Evolutionary conservation across 345 rosid genomes (phyloP).

Genomic region (Erysimum cheiranthoides): DNA sequence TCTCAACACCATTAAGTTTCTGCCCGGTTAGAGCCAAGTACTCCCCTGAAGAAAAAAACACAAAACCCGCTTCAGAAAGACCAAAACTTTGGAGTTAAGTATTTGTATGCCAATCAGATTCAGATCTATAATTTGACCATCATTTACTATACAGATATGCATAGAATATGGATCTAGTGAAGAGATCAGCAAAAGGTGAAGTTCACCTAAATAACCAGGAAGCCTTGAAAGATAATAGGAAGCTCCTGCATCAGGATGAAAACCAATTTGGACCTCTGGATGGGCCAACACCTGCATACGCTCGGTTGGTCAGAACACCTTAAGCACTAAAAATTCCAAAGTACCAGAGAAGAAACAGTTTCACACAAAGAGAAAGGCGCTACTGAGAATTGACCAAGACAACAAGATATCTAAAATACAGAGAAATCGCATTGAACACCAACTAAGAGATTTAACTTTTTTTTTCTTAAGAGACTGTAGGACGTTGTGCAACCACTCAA

Average conservation of each 20-base stretch:
- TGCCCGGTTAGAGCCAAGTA: constrained; percentile 91
- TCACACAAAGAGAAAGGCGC: not conserved
- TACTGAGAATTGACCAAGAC: constrained; percentile 3
- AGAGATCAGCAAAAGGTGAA: constrained; percentile 22
- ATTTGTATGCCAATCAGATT: constrained; percentile 22
- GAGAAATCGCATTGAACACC: constrained; percentile 3
- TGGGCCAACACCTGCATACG: constrained; percentile 63
- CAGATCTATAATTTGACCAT: not conserved
- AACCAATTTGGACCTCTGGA: constrained; percentile 86
- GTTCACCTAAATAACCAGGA: constrained; percentile 81
- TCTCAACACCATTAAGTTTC: constrained; percentile 84
- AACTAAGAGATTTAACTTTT: not conserved
- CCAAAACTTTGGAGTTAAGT: constrained; percentile 4
- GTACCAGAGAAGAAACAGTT: not conserved
- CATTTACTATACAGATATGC: constrained; percentile 22
- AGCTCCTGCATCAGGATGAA: constrained; percentile 95
- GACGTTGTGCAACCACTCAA: not conserved
- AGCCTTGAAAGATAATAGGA: constrained; percentile 86
- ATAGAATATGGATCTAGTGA: constrained; percentile 14
- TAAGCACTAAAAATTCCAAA: constrained; percentile 10
- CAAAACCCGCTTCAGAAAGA: constrained; percentile 13
- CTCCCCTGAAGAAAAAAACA: constrained; percentile 64
- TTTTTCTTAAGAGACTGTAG: constrained; percentile 8
- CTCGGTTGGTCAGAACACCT: constrained; percentile 3
- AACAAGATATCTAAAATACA: not conserved